Evolutionary conservation across 2,329 filamentous ascomycete species (phyloP).

Genomic region (Aspergillus floridensis): DNA sequence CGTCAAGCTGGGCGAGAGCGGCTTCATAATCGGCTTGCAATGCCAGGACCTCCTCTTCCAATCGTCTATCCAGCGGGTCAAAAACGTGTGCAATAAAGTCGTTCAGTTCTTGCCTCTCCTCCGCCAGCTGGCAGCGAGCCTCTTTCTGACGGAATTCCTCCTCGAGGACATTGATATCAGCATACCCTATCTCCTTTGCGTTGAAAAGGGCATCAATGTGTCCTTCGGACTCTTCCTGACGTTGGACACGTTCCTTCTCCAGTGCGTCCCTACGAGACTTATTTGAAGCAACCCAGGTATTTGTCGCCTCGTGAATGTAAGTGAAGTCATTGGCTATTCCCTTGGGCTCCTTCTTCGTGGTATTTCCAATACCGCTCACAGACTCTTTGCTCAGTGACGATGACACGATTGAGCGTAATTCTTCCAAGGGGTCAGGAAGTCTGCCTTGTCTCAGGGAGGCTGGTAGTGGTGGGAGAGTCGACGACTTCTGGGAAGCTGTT

Average conservation of each 20-base stretch:
- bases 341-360: conserved; percentile 33
- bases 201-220: conserved; percentile 56
- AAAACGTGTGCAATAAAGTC: conserved; percentile 52
- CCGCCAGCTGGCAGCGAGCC: conserved; percentile 50
- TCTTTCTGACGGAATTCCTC: conserved; percentile 56
- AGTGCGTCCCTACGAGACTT: conserved; percentile 44
- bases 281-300: conserved; percentile 49
- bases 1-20: conserved; percentile 42
- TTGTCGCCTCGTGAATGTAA: conserved; percentile 42
- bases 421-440: conserved; percentile 28
- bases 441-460: conserved; percentile 33
- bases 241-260: conserved; percentile 48
- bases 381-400: conserved; percentile 33
- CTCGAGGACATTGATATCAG: conserved; percentile 55
- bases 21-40: conserved; percentile 49
- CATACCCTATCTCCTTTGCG: conserved; percentile 57
- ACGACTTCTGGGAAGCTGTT: conserved; percentile 25
- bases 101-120: conserved; percentile 53
- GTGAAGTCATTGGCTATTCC: conserved; percentile 42
- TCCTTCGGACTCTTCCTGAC: conserved; percentile 53
- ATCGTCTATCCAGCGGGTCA: conserved; percentile 47
- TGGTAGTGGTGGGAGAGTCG: conserved; percentile 30
- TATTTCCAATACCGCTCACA: conserved; percentile 33
- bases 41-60: conserved; percentile 51
- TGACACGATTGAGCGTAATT: conserved; percentile 36